These are phyloP conservation scores for Malania oleifera DNA, from an alignment of 164 flowering plant species.

Conservation along the genomic window DNA sequence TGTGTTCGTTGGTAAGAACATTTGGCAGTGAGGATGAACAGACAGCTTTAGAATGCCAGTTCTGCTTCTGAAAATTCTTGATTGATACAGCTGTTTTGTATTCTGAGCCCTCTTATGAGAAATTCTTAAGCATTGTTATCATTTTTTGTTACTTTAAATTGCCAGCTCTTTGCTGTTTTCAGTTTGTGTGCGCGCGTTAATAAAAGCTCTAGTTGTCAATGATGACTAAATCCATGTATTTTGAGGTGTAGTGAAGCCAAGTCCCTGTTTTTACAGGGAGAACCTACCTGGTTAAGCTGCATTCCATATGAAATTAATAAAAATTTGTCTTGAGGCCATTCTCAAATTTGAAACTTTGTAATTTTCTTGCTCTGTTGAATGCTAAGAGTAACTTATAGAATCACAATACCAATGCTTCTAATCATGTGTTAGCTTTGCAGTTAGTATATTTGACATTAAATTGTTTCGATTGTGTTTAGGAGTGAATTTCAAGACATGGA, in stretches of 20 bases:
- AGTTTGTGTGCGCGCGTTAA: too few species aligned
- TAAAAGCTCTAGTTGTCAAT: too few species aligned
- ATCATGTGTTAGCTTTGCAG: too few species aligned
- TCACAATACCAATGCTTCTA: too few species aligned
- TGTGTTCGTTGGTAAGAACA: not conserved
- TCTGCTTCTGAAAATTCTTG: constrained; percentile 90
- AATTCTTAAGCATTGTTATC: too few species aligned
- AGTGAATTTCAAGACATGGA: too few species aligned
- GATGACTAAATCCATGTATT: too few species aligned
- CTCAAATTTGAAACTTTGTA: not conserved
- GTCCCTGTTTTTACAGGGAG: constrained; percentile 14
- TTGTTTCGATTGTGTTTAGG: too few species aligned
- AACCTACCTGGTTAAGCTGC: constrained; percentile 19
- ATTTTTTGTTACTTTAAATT: too few species aligned
- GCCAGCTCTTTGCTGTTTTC: too few species aligned
- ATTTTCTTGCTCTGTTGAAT: not conserved
- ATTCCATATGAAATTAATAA: constrained; percentile 6
- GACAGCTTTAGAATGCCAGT: constrained; percentile 93
- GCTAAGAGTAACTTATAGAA: too few species aligned
- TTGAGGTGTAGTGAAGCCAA: constrained; percentile 18
- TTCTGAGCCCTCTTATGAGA: constrained; percentile 86
- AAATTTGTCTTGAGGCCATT: constrained; percentile 12
- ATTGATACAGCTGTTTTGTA: constrained; percentile 64
- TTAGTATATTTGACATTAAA: too few species aligned
- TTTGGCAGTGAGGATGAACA: constrained; percentile 54